Evolutionary conservation across 73 alveolate genomes (phyloP).

Genomic region (Breviolum minutum): DNA sequence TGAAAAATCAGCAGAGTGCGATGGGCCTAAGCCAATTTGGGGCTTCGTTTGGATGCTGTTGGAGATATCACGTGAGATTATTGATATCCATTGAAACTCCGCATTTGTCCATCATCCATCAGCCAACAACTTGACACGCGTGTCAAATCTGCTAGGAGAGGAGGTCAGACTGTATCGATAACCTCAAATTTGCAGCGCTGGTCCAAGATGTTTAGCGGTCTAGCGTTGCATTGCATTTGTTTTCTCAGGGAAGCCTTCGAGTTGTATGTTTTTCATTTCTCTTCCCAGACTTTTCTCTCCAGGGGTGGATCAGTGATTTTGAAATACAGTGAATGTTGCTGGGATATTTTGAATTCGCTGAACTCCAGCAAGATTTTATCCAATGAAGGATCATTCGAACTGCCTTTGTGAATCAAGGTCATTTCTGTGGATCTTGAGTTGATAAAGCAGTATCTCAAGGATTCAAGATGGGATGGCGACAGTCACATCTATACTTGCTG

Average conservation of each 20-base stretch:
- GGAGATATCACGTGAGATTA: too few relatives aligned
- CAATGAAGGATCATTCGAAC: too few relatives aligned
- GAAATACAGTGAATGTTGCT: neutral
- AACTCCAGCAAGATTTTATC: too few relatives aligned
- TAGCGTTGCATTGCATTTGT: neutral
- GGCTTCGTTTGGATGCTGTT: too few relatives aligned
- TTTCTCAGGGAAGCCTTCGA: too few relatives aligned
- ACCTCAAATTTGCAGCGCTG: constrained; percentile 10
- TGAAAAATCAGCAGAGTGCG: too few relatives aligned
- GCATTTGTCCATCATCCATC: neutral
- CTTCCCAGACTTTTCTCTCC: too few relatives aligned
- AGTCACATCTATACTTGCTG: too few relatives aligned
- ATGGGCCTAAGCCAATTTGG: too few relatives aligned
- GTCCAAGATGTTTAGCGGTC: neutral
- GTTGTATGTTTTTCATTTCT: too few relatives aligned
- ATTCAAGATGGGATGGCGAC: neutral
- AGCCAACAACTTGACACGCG: neutral
- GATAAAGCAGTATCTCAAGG: constrained; percentile 76
- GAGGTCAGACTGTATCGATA: constrained; percentile 36
- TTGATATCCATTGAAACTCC: neutral
- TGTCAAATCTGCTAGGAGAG: neutral
- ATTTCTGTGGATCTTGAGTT: constrained; percentile 39
- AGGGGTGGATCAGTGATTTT: neutral
- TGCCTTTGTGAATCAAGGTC: neutral
- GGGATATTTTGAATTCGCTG: too few relatives aligned